Evolutionary conservation across 345 rosid species (phyloP).

Genomic region (Viola odorata): DNA sequence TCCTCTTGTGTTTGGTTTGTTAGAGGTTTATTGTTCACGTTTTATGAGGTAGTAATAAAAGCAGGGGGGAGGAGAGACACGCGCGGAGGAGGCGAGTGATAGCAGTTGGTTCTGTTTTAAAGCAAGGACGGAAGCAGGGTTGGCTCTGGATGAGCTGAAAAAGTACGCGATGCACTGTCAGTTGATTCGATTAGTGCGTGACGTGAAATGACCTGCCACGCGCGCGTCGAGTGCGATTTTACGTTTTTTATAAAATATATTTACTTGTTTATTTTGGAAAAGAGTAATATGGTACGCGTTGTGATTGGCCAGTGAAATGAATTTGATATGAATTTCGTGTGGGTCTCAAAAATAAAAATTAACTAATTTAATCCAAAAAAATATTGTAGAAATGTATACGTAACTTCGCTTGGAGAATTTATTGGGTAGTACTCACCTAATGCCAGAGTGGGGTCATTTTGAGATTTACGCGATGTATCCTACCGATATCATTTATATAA

Average conservation of each 20-base stretch:
- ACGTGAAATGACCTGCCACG: background rate
- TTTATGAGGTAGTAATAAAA: constrained; percentile 1
- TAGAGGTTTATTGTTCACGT: constrained; percentile 19
- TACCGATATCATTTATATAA: no score
- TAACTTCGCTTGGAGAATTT: no score
- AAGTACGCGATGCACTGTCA: constrained; percentile 19
- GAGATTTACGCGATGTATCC: no score
- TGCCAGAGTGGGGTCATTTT: no score
- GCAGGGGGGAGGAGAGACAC: constrained; percentile 6
- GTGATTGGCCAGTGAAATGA: no score
- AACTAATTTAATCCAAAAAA: no score
- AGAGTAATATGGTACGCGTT: no score
- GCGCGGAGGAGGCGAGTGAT: constrained; percentile 18
- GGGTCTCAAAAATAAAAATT: no score
- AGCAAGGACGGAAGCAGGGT: constrained; percentile 9
- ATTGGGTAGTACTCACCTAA: no score
- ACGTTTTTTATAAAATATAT: background rate
- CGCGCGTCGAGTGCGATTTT: background rate
- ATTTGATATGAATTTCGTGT: no score
- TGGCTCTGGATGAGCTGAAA: constrained; percentile 8
- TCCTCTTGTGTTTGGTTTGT: constrained; percentile 16
- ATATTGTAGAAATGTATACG: no score
- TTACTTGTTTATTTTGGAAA: background rate
- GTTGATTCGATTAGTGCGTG: constrained; percentile 25
- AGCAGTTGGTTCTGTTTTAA: background rate